Percentiles rank a stretch among this genome's conserved stretches.
phyloP scores from a whole-genome alignment of 2,329 filamentous ascomycete genomes.

The Aspergillus chevalieri region DNA sequence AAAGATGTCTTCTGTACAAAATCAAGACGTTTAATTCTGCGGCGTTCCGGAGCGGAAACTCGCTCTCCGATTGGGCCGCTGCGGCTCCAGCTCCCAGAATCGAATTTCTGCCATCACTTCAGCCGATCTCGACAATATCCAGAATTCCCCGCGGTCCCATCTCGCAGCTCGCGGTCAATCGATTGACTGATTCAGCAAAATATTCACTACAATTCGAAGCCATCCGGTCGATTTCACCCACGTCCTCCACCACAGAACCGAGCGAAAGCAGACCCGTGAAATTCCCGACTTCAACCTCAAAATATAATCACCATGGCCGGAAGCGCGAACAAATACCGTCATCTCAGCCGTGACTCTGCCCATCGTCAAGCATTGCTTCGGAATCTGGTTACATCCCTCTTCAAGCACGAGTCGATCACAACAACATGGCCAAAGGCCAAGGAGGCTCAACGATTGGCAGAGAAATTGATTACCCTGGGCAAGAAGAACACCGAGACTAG shows the following conservation, averaged over 20 bases:
- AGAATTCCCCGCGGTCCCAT: background rate
- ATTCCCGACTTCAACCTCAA: constrained; percentile 1
- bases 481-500: constrained; percentile 88
- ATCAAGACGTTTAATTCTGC: background rate
- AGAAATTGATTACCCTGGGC: constrained; percentile 87
- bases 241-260: background rate
- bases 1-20: background rate
- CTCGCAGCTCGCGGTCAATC: background rate
- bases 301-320: constrained; percentile 63
- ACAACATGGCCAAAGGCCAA: constrained; percentile 97
- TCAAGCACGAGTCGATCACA: constrained; percentile 86
- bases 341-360: constrained; percentile 75
- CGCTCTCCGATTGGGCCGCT: constrained; percentile 29
- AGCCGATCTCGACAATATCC: background rate
- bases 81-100: constrained; percentile 12
- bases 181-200: background rate
- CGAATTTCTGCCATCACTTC: constrained; percentile 24
- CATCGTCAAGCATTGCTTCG: constrained; percentile 89
- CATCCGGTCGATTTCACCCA: no score
- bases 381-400: constrained; percentile 90
- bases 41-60: constrained; percentile 15
- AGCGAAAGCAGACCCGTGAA: constrained; percentile 1
- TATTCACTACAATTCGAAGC: no score
- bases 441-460: constrained; percentile 86
- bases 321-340: constrained; percentile 78